Evolutionary conservation across 225 moss, liverwort and hornwort species (phyloP).

Genomic region (Pseudisothecium myosuroides): DNA sequence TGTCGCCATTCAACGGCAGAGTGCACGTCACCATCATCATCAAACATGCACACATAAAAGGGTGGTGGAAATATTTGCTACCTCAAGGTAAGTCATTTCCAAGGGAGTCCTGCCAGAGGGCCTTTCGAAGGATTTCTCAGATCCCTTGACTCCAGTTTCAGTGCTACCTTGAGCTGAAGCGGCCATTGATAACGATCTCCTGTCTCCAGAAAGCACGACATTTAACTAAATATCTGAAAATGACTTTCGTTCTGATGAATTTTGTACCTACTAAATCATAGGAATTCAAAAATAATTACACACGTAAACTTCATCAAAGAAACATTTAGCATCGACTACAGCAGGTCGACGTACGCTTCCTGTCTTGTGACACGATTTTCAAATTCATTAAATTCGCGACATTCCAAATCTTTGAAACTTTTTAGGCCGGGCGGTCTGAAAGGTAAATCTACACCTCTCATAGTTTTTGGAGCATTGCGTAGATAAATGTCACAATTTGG

Average conservation of each 20-base stretch:
- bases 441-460: neutral
- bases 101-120: constrained; percentile 34
- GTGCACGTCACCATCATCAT: neutral
- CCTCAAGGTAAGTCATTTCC: constrained; percentile 75
- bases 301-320: neutral
- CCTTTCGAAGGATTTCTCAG: constrained; percentile 11
- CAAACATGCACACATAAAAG: neutral
- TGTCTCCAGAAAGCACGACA: neutral
- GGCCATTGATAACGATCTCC: constrained; percentile 16
- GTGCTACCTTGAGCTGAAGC: constrained; percentile 15
- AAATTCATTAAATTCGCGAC: neutral
- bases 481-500: neutral
- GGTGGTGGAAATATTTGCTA: neutral
- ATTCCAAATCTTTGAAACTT: neutral
- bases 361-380: neutral
- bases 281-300: neutral
- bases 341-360: neutral
- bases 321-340: neutral
- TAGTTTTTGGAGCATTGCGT: neutral
- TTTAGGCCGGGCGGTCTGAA: neutral
- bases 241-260: neutral
- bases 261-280: neutral
- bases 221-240: neutral
- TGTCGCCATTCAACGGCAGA: neutral
- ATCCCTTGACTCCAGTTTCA: constrained; percentile 2